Conservation (phyloP, 1,139 yeast species). For the Saccharomyces uvarum region DNA sequence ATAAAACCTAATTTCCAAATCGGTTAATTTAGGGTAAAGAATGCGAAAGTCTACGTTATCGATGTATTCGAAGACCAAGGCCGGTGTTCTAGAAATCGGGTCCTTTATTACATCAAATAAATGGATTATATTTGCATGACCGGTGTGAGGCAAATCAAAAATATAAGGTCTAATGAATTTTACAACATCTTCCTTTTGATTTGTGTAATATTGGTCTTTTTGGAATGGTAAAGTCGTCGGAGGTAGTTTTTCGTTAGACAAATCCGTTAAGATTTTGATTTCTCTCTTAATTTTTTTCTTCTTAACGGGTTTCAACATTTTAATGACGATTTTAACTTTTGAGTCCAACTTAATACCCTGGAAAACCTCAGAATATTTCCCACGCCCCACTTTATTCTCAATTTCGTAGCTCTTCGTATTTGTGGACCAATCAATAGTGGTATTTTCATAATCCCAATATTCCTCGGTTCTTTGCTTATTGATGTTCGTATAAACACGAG, state of each 20-base stretch:
- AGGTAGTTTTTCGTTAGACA: slow-evolving; percentile 34
- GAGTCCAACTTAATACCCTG: slow-evolving; percentile 61
- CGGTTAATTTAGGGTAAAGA: slow-evolving; percentile 82
- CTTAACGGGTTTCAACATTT: slow-evolving; percentile 94
- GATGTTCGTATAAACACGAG: slow-evolving; percentile 85
- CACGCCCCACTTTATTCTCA: slow-evolving; percentile 86
- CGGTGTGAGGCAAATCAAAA: slow-evolving; percentile 30
- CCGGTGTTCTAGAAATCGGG: slow-evolving; percentile 85
- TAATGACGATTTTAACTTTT: slow-evolving; percentile 62
- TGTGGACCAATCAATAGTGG: slow-evolving; percentile 49
- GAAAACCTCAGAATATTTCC: slow-evolving; percentile 95
- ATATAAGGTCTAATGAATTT: slow-evolving; percentile 22
- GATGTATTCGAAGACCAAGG: slow-evolving; percentile 83
- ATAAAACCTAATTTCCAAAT: slow-evolving; percentile 76
- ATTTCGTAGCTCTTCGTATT: slow-evolving; percentile 65
- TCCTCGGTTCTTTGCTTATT: slow-evolving; percentile 70
- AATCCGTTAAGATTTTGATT: slow-evolving; percentile 81
- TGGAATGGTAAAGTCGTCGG: slow-evolving; percentile 24
- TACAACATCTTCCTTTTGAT: slow-evolving; percentile 22
- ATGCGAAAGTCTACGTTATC: slow-evolving; percentile 86
- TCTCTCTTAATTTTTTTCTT: slow-evolving; percentile 94
- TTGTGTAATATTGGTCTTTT: slow-evolving; percentile 25
- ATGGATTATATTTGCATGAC: slow-evolving; percentile 55
- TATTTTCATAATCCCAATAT: slow-evolving; percentile 89
- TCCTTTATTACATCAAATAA: slow-evolving; percentile 85